A percentile compares a stretch with the other conserved stretches of the same genome.
phyloP scores from a whole-genome alignment of 257 asterid genomes.

The Cordia subcordata region DNA sequence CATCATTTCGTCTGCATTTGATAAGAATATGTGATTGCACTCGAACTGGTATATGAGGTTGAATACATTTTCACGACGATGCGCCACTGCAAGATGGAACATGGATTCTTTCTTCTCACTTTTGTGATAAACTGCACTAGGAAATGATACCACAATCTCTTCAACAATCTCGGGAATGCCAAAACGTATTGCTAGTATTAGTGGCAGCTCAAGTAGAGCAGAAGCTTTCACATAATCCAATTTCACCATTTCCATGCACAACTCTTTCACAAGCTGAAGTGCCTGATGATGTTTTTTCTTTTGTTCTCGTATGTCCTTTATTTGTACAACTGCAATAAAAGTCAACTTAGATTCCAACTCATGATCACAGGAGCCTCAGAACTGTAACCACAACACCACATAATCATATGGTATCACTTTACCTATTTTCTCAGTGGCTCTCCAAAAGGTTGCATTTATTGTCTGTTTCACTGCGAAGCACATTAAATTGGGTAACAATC shows the following conservation, averaged over 20 bases:
- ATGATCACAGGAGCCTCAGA: too few relatives aligned
- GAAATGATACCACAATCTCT: constrained; percentile 22
- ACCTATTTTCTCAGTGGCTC: constrained; percentile 17
- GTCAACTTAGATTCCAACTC: background rate
- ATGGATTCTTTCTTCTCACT: constrained; percentile 15
- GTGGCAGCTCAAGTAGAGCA: constrained; percentile 20
- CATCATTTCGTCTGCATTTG: constrained; percentile 13
- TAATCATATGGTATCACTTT: background rate
- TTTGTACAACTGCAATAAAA: constrained; percentile 17
- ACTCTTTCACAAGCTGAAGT: constrained; percentile 22
- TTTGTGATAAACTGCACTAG: constrained; percentile 26
- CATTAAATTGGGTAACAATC: background rate
- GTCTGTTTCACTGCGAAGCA: constrained; percentile 15
- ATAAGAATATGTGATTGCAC: constrained; percentile 17
- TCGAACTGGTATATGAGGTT: constrained; percentile 19
- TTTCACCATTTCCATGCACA: constrained; percentile 17
- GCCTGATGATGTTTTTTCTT: constrained; percentile 24
- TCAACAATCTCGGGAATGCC: constrained; percentile 22
- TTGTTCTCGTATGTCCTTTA: constrained; percentile 16
- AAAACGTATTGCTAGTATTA: constrained; percentile 12
- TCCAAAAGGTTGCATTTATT: constrained; percentile 18
- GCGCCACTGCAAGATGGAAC: constrained; percentile 25
- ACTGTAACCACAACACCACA: too few relatives aligned
- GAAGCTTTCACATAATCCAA: constrained; percentile 13
- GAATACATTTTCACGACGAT: constrained; percentile 22